These are phyloP conservation scores for Climacium dendroides DNA, from an alignment of 225 moss, liverwort and hornwort genomes.

Conservation along the genomic window DNA sequence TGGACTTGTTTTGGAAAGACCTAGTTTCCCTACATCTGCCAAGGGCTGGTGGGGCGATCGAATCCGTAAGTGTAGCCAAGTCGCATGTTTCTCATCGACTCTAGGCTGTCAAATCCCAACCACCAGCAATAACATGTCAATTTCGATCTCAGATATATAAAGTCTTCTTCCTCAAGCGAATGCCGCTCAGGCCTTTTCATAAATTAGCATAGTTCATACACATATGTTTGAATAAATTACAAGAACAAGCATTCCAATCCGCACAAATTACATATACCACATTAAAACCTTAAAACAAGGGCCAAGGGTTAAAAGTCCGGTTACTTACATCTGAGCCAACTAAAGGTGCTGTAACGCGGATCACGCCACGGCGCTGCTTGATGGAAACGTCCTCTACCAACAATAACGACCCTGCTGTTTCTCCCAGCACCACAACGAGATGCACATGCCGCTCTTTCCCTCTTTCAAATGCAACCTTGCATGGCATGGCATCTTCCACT, in stretches of 20 bases:
- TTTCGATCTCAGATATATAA: neutral
- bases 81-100: constrained; percentile 87
- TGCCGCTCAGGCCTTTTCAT: neutral
- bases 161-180: neutral
- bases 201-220: neutral
- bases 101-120: constrained; percentile 59
- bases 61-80: constrained; percentile 95
- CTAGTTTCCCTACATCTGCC: constrained; percentile 85
- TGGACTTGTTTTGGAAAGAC: constrained; percentile 49
- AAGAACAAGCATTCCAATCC: neutral
- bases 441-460: constrained; percentile 86
- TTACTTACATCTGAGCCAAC: constrained; percentile 78
- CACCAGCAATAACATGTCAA: neutral
- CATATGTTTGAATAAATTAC: neutral
- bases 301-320: neutral
- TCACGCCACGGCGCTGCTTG: constrained; percentile 48
- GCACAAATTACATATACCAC: neutral
- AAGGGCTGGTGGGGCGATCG: constrained; percentile 93
- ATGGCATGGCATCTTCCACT: constrained; percentile 65
- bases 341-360: constrained; percentile 88
- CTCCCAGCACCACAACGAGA: constrained; percentile 59
- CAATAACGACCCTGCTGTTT: constrained; percentile 59
- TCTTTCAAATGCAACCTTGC: constrained; percentile 94
- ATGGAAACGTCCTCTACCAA: constrained; percentile 54
- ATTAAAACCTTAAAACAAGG: neutral